Conservation (phyloP, 192 early-diverging fungal species). For the Backusella liffmaniae region DNA sequence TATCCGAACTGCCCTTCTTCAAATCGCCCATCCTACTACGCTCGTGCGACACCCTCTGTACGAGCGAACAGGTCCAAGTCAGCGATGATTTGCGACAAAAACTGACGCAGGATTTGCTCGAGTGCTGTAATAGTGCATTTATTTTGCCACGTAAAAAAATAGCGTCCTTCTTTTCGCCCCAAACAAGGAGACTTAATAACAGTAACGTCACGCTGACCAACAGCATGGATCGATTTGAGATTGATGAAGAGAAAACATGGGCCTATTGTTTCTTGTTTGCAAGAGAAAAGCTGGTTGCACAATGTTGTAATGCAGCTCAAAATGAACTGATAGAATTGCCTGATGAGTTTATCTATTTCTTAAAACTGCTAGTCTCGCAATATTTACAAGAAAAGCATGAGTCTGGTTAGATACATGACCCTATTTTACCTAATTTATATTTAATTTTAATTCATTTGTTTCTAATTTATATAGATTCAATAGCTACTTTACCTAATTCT, state of each 20-base stretch:
- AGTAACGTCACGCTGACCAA: neutral
- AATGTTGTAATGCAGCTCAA: slow-evolving; percentile 10
- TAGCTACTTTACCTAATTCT: neutral
- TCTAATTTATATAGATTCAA: neutral
- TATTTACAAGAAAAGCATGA: slow-evolving; percentile 14
- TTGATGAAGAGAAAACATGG: slow-evolving; percentile 8
- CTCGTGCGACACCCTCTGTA: slow-evolving; percentile 14
- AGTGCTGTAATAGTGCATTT: slow-evolving; percentile 11
- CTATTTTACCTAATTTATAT: neutral
- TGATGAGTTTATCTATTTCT: slow-evolving; percentile 20
- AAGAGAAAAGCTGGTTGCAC: slow-evolving; percentile 25
- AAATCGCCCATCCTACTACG: neutral
- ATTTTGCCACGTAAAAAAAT: slow-evolving; percentile 6
- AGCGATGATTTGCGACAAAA: slow-evolving; percentile 27
- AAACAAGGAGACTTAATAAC: neutral
- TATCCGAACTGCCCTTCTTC: slow-evolving; percentile 15
- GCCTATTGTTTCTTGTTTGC: slow-evolving; percentile 19
- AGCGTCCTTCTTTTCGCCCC: slow-evolving; percentile 12
- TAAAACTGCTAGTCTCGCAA: slow-evolving; percentile 18
- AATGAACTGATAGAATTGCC: neutral
- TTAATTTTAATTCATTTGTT: neutral
- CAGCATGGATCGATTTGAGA: neutral
- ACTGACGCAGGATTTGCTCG: slow-evolving; percentile 8
- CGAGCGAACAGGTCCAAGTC: slow-evolving; percentile 22
- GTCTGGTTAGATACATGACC: slow-evolving; percentile 5